Percentiles rank a stretch among this genome's conserved stretches.
phyloP scores from a whole-genome alignment of 2,329 filamentous ascomycete species.

The Colletotrichum liaoningense region DNA sequence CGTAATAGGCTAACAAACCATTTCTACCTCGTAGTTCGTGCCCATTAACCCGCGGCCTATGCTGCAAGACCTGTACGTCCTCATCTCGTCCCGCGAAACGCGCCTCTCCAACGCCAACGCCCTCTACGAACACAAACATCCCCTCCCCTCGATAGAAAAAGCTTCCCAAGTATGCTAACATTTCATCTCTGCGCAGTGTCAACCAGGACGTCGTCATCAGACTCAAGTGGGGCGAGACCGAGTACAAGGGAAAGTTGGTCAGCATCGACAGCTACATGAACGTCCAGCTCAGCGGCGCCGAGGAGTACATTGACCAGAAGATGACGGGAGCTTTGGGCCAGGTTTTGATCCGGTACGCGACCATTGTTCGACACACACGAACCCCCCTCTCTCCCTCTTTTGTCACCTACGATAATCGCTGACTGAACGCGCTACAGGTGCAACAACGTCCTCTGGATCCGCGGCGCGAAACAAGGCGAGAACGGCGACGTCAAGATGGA shows the following conservation, averaged over 20 bases:
- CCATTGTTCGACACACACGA: neutral
- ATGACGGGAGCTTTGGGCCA: conserved; percentile 87
- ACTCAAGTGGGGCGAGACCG: conserved; percentile 97
- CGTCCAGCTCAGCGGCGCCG: conserved; percentile 88
- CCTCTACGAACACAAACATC: neutral
- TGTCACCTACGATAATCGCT: neutral
- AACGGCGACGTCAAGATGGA: conserved; percentile 70
- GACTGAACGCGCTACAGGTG: conserved; percentile 64
- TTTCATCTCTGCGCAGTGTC: conserved; percentile 64
- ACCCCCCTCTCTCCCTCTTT: too few relatives aligned
- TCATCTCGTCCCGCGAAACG: conserved; percentile 11
- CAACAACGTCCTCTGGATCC: conserved; percentile 98
- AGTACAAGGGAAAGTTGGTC: conserved; percentile 94
- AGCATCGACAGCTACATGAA: conserved; percentile 99
- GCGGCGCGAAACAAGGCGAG: conserved; percentile 64
- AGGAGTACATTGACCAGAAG: conserved; percentile 93
- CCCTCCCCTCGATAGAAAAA: neutral
- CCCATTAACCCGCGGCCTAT: conserved; percentile 97
- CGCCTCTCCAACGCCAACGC: neutral
- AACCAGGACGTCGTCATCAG: conserved; percentile 91
- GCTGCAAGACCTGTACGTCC: conserved; percentile 86
- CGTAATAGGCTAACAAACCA: neutral
- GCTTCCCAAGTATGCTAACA: conserved; percentile 11
- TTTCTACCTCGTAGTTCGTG: conserved; percentile 71
- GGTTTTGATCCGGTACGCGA: conserved; percentile 84